These are phyloP conservation scores for Backusella mclennaniae DNA, from an alignment of 192 early-diverging fungal genomes.

Conservation along the genomic window DNA sequence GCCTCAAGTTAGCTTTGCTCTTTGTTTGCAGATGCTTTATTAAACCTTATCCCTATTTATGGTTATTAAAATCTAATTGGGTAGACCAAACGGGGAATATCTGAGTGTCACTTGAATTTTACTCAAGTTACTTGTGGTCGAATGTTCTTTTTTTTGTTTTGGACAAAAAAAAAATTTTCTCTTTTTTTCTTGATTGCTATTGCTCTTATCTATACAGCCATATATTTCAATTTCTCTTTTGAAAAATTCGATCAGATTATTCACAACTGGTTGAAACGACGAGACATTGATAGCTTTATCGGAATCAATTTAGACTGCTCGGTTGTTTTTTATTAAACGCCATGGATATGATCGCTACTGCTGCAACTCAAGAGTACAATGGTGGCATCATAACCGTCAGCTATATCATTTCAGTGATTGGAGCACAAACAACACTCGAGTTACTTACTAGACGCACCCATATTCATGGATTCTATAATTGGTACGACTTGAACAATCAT, in stretches of 20 bases:
- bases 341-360: background rate
- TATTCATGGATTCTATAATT: constrained; percentile 30
- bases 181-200: background rate
- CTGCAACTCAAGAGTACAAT: constrained; percentile 22
- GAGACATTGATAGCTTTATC: background rate
- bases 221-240: background rate
- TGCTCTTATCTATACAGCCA: background rate
- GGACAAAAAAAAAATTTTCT: background rate
- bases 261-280: background rate
- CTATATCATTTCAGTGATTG: constrained; percentile 35
- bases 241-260: background rate
- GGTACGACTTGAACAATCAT: constrained; percentile 1
- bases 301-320: constrained; percentile 2
- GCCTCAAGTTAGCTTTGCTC: background rate
- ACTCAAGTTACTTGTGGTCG: background rate
- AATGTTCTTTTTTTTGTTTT: background rate
- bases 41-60: background rate
- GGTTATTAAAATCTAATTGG: background rate
- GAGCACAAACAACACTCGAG: constrained; percentile 39
- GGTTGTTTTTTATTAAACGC: background rate
- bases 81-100: background rate
- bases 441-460: constrained; percentile 38
- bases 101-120: background rate
- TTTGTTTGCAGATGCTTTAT: background rate
- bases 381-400: constrained; percentile 30